phyloP scores from a whole-genome alignment of 1,284 basidiomycete species.

The Moesziomyces sp. region DNA sequence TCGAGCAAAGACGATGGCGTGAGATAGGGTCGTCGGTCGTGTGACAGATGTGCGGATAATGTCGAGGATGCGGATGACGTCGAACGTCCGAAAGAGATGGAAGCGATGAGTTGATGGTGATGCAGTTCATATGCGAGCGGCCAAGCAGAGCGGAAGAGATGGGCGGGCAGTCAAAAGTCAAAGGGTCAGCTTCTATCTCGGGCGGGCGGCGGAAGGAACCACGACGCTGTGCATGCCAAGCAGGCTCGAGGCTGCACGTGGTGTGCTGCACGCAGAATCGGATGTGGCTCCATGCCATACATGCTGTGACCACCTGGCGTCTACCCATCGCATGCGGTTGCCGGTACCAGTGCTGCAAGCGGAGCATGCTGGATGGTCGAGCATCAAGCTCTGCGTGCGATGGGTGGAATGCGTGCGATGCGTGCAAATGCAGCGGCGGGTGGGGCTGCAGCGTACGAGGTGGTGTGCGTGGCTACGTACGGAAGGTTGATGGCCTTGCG shows the following conservation, averaged over 20 bases:
- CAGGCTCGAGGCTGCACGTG: background rate
- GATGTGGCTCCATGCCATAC: no score
- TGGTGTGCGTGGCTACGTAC: conserved; percentile 31
- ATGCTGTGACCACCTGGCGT: no score
- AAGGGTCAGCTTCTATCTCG: conserved; percentile 10
- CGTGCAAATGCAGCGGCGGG: background rate
- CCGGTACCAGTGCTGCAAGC: no score
- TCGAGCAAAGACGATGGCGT: background rate
- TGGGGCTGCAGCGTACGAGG: background rate
- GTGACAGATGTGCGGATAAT: background rate
- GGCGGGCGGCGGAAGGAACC: background rate
- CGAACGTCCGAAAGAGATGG: background rate
- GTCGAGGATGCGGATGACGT: no score
- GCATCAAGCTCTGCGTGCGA: no score
- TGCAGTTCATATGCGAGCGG: background rate
- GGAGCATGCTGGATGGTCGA: no score
- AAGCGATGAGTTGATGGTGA: background rate
- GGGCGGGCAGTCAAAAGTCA: background rate
- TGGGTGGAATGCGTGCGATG: conserved; percentile 7
- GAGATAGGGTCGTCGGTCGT: background rate
- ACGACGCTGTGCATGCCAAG: background rate
- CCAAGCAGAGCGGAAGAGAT: background rate
- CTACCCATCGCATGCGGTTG: no score
- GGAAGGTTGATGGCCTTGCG: conserved; percentile 78
- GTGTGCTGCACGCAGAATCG: no score